Evolutionary conservation across 208 protist genomes (phyloP).

Genomic region (Acanthamoeba quina): DNA sequence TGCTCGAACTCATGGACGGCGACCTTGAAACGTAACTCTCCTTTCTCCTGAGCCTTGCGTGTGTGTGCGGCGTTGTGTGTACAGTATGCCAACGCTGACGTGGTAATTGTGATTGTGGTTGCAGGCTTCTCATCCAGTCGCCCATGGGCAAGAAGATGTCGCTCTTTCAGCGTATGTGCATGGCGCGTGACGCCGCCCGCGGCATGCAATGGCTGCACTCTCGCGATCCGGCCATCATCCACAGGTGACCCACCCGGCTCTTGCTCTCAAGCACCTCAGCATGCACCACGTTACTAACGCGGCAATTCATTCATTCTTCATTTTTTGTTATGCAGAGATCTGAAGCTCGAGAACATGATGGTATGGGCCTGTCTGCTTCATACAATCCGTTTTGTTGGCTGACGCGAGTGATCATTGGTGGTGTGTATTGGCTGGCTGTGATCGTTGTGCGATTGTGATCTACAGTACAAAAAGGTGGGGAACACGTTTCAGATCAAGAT

Average conservation of each 20-base stretch:
- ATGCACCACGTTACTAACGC: neutral
- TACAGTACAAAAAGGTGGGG: conserved; percentile 61
- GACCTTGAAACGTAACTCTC: conserved; percentile 9
- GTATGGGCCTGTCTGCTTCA: neutral
- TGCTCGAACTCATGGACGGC: conserved; percentile 72
- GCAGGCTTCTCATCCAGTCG: conserved; percentile 56
- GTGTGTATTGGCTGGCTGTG: neutral
- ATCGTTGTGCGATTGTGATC: neutral
- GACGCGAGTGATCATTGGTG: neutral
- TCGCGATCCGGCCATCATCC: conserved; percentile 60
- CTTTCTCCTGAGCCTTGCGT: neutral
- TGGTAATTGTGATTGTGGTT: neutral
- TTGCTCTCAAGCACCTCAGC: neutral
- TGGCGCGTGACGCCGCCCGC: conserved; percentile 37
- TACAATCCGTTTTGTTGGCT: too few relatives aligned
- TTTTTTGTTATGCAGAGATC: neutral
- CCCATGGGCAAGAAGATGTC: conserved; percentile 71
- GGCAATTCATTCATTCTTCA: too few relatives aligned
- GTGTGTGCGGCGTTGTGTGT: neutral
- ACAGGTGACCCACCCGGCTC: neutral
- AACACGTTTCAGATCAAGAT: conserved; percentile 65
- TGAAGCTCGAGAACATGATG: conserved; percentile 71
- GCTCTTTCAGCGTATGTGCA: conserved; percentile 49
- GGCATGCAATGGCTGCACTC: conserved; percentile 71
- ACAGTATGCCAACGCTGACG: neutral